A percentile compares a stretch with the other conserved stretches of the same genome.
These are phyloP conservation scores for Cyclanthera cordifolia DNA, from an alignment of 306 rosid genomes.

Conservation along the genomic window DNA sequence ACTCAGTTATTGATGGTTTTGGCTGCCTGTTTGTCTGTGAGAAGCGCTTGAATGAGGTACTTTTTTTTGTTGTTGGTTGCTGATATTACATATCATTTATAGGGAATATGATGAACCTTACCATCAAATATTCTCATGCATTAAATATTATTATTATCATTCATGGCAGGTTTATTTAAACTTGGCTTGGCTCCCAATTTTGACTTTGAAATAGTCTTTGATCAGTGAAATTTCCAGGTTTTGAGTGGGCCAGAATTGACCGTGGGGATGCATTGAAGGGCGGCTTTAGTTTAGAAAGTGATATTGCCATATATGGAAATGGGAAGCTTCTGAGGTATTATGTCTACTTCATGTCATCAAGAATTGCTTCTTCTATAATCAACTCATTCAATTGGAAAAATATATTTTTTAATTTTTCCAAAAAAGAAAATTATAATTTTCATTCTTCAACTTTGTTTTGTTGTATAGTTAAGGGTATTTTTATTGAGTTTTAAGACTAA, in stretches of 20 bases:
- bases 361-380: conserved; percentile 1
- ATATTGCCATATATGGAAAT: neutral
- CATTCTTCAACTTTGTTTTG: neutral
- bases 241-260: conserved; percentile 5
- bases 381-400: neutral
- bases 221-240: neutral
- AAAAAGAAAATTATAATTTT: too few relatives aligned
- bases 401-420: neutral
- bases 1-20: conserved; percentile 19
- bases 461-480: neutral
- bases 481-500: neutral
- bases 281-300: neutral
- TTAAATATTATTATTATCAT: neutral
- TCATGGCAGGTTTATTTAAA: neutral
- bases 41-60: conserved; percentile 2
- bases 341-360: neutral
- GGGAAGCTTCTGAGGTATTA: conserved; percentile 8
- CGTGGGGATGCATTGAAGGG: neutral
- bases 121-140: neutral
- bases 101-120: neutral
- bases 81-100: neutral
- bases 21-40: conserved; percentile 2
- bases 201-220: neutral
- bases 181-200: neutral
- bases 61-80: neutral